phyloP scores from a whole-genome alignment of 2,329 filamentous ascomycete species.

The Colletotrichum spaethianum region DNA sequence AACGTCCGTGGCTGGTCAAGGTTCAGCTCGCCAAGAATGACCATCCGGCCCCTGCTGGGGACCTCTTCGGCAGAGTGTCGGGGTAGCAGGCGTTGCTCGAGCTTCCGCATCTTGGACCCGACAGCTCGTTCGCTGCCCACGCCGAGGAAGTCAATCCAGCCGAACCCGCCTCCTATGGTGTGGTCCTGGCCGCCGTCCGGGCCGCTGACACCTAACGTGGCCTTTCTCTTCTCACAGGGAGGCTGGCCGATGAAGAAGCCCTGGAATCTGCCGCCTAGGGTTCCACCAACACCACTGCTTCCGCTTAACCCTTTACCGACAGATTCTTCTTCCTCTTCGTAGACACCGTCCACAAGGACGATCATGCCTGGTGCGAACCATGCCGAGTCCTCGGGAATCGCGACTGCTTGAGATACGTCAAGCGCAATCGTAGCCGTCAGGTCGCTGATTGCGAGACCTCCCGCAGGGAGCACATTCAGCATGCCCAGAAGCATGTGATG shows the following conservation, averaged over 20 bases:
- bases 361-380: conserved; percentile 99
- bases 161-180: conserved; percentile 85
- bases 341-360: conserved; percentile 93
- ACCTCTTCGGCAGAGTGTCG: conserved; percentile 52
- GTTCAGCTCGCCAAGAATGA: conserved; percentile 89
- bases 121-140: conserved; percentile 90
- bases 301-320: conserved; percentile 79
- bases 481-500: conserved; percentile 91
- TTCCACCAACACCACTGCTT: conserved; percentile 87
- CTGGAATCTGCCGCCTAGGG: conserved; percentile 92
- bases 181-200: conserved; percentile 70
- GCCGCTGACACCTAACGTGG: conserved; percentile 80
- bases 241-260: conserved; percentile 93
- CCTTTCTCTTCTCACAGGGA: conserved; percentile 86
- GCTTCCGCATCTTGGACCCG: conserved; percentile 84
- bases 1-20: conserved; percentile 88
- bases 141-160: conserved; percentile 97
- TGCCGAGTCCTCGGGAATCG: conserved; percentile 86
- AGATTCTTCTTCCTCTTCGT: conserved; percentile 89
- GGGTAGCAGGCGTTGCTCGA: conserved; percentile 79
- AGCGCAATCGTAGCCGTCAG: conserved; percentile 89
- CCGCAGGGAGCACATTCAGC: conserved; percentile 84
- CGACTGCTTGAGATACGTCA: conserved; percentile 84
- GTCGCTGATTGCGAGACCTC: conserved; percentile 86
- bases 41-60: conserved; percentile 66